Base-by-base conservation (phyloP, 2,329 filamentous ascomycete genomes). In the Biscogniauxia marginata region DNA sequence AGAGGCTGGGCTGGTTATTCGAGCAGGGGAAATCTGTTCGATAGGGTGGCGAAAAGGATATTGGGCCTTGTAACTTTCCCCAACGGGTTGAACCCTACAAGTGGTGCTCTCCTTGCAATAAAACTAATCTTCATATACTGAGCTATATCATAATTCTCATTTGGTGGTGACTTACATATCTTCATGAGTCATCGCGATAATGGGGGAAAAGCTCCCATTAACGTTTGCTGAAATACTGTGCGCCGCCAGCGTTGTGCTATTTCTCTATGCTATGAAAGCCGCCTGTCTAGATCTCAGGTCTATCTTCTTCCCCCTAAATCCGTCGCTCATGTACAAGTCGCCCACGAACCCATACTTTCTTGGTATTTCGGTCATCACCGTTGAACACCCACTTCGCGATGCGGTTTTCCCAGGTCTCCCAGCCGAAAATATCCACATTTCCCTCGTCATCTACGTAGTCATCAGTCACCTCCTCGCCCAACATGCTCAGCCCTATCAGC, bases 351-450 rank as follows among this genome's bases (percentile, higher is more conserved):
- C 93, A 99, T 4, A 99, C 95, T 64, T 82, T 86, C 65, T 81
- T 82, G 2, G 92, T 93, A 72, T 98, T 98, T 64, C 93, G 80
- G 74, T 98, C 95, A 77, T 98, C 93, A 0, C 95, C 95, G 63
- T 85, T 89, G 75, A 90, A 99, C 59, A 98, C 79, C 95, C 95
- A 99, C 79, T 99, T 99, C 52, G 91, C 90, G 9, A 98, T 76
- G 67, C 79, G 84, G 67, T 98, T 91, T 43, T 88, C 84, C 91
- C 90, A 96, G n/a, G 70, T 84, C 80, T 98, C 93, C 84, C 88
- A 91, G 1, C 92, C 93, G 77, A 97, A 99, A 0, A 97, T 73
- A 73, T 97, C 92, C 0, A 97, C 91, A 48, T 87, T 85, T 0
- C 88, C 86, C 1, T 75, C 74, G 3, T 80, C 77, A 1, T 63